Evolutionary conservation across 1,139 yeast genomes (phyloP).

Genomic region (Eremothecium gossypii): DNA sequence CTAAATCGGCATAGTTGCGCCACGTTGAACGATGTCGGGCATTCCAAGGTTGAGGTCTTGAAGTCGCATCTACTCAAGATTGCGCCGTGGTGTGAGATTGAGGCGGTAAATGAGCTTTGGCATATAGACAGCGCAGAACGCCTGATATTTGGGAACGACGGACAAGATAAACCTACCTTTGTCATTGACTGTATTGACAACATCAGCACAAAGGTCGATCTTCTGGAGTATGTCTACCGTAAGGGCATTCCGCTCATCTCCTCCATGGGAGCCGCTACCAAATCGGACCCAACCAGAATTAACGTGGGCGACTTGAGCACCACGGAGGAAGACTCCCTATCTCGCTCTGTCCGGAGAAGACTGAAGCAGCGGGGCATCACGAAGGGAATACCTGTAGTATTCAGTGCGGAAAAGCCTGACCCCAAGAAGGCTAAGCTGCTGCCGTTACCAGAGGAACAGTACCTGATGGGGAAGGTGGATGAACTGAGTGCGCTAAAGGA

Average conservation of each 20-base stretch:
- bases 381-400: conserved; percentile 76
- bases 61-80: conserved; percentile 52
- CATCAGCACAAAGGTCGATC: conserved; percentile 87
- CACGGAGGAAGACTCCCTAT: conserved; percentile 87
- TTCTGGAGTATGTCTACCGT: conserved; percentile 62
- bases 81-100: conserved; percentile 88
- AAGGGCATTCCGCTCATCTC: conserved; percentile 58
- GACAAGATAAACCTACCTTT: conserved; percentile 46
- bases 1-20: conserved; percentile 94
- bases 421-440: conserved; percentile 81
- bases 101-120: conserved; percentile 72
- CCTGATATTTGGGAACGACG: conserved; percentile 45
- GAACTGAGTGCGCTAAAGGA: conserved; percentile 80
- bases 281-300: conserved; percentile 77
- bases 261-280: conserved; percentile 95
- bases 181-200: conserved; percentile 94
- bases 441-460: conserved; percentile 74
- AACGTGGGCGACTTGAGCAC: conserved; percentile 67
- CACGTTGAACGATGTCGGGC: conserved; percentile 78
- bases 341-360: conserved; percentile 79
- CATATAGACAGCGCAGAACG: conserved; percentile 53
- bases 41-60: conserved; percentile 75
- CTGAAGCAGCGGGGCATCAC: conserved; percentile 69
- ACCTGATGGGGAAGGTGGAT: conserved; percentile 72
- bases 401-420: conserved; percentile 92